Percentiles rank a stretch among this genome's conserved stretches.
phyloP scores from a whole-genome alignment of 768 basidiomycete genomes.

The Boletellus ananiceps region DNA sequence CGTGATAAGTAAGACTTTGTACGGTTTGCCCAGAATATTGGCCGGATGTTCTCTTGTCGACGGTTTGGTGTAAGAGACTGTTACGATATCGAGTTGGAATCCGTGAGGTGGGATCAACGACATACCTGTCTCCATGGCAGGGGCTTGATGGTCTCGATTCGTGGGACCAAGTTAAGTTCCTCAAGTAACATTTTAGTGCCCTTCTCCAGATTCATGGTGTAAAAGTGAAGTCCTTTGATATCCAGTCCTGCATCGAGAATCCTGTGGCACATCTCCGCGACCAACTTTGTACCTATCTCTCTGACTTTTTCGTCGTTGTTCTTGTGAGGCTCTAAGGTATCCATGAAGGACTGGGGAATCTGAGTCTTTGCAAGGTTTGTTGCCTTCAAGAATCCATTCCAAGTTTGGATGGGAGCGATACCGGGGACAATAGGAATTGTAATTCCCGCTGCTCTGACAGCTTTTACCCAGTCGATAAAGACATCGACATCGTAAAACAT shows the following conservation, averaged over 20 bases:
- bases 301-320: slow-evolving; percentile 92
- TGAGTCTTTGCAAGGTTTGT: slow-evolving; percentile 72
- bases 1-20: slow-evolving; percentile 92
- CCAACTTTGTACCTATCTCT: slow-evolving; percentile 88
- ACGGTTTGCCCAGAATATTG: slow-evolving; percentile 99
- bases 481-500: slow-evolving; percentile 95
- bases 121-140: slow-evolving; percentile 93
- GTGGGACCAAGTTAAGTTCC: slow-evolving; percentile 83
- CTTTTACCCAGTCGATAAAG: slow-evolving; percentile 88
- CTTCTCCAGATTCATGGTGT: slow-evolving; percentile 96
- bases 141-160: slow-evolving; percentile 88
- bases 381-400: slow-evolving; percentile 89
- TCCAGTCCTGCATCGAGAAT: slow-evolving; percentile 79
- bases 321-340: slow-evolving; percentile 79
- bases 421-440: slow-evolving; percentile 88
- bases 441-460: slow-evolving; percentile 80
- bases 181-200: slow-evolving; percentile 94
- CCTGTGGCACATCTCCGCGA: slow-evolving; percentile 88
- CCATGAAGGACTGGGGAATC: slow-evolving; percentile 73
- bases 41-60: slow-evolving; percentile 88
- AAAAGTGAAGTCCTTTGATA: slow-evolving; percentile 89
- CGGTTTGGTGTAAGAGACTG: slow-evolving; percentile 90
- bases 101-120: slow-evolving; percentile 4
- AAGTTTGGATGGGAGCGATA: slow-evolving; percentile 94
- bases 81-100: slow-evolving; percentile 4